Base-by-base conservation (phyloP, 2,329 filamentous ascomycete genomes). In the Chaetomium globosum region DNA sequence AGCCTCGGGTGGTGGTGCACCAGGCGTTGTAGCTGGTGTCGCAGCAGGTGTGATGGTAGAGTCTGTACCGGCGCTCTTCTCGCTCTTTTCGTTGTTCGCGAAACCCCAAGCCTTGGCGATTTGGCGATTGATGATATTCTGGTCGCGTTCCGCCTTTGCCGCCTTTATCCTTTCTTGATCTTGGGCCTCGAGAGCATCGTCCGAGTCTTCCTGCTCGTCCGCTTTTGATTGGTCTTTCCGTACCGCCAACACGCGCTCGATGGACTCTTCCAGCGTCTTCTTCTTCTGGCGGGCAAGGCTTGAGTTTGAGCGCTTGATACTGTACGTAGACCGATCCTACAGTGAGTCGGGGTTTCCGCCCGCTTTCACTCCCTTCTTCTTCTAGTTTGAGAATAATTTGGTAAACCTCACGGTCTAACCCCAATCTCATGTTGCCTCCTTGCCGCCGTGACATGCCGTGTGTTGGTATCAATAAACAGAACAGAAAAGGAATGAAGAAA, bases 271-370 rank as follows among this genome's bases (percentile, higher is more conserved):
- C 1, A 98, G 79, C 0, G 89, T 82, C 67, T 88, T 89, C 76
- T 95, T 96, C 48, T 92, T 92, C 70, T 90, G 87, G 26, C 95
- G 83, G 68, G 91, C 92, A 26, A 98, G 78, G 71, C 90, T 93
- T 0, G 93, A 96, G 75, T 97, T 97, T 16, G 93, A 97, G 59
- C 82, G 80, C 71, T 93, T 91, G 67, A 98, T 92, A 65, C 85
- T 86, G 48, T 93, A n/a, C 89, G 75, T 95, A 97, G 1, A 96
- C 84, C 2, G 80, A 77, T 2, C 83, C 77, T 3, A 89, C 80
- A 1, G 85, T 87, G 7, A 90, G 78, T 76, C 65, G 72, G 31
- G 66, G 66, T 43, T 70, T 49, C n/a, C 64, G 53, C 13, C 39
- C 33, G 33, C 55, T 46, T 54, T 63, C 46, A 36, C 58, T 46